Evolutionary conservation across 176 grass and related monocot genomes (phyloP), one percentile per base, ranked within the genome.

Genomic region (Elymus sibiricus): DNA sequence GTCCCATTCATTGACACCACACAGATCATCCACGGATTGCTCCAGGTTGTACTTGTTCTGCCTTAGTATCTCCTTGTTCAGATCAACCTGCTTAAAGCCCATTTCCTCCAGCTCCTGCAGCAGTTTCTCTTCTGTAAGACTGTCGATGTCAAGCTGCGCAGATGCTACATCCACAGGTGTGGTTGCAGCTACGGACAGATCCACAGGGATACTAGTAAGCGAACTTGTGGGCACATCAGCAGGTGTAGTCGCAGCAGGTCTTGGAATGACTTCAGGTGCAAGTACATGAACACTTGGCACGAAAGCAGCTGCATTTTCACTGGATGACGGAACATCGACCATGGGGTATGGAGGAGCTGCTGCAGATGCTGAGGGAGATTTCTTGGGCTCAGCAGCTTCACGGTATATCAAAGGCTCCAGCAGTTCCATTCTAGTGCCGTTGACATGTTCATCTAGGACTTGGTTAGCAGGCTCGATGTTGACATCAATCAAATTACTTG

Each of bases 41-140:
- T 96, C 97, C 82, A 99, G 70, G 71, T 99, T 87, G 79, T 92
- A 94, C 16, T 94, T 91, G 13, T 96, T 99, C 79, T 84, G 84
- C 87, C 92, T 91, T 24, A 99, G 94, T 62, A 96, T 90, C 83
- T 96, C 92, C 76, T 99, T 99, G 90, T 99, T 99, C 82, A 99
- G 86, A 62, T 93, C 94, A 67, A 96, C 73, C 84, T 94, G 92
- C 71, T 78, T 99, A 40, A 99, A 99, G n/a, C 97, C 97, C 97
- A 99, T 96, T 39, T 94, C 90, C 89, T 96, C 94, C 13, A 99
- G 85, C 77, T 94, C 94, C 65, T 85, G 88, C 26, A 99, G 92
- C 85, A 99, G 73, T 39, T 76, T 87, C 62, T 93, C 90, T 77
- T 99, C 97, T 14, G 43, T 91, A 26, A 85, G 49, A 55, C 6